Conservation (phyloP, 495 filamentous ascomycete species). For the Coniosporium apollinis region DNA sequence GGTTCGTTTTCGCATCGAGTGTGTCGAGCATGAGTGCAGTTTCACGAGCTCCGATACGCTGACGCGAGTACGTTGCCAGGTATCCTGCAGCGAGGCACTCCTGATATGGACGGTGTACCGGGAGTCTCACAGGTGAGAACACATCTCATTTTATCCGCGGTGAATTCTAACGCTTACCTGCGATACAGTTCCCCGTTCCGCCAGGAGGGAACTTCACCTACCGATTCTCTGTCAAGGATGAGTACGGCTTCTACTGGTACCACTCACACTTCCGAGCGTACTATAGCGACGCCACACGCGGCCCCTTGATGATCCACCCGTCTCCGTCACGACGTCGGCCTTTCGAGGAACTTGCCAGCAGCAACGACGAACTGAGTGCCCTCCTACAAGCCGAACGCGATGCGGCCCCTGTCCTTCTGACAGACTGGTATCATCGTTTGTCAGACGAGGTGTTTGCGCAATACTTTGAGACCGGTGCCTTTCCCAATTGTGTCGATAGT, state of each 20-base stretch:
- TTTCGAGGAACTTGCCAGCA: constrained; percentile 8
- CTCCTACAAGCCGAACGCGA: constrained; percentile 10
- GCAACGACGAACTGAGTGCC: not conserved
- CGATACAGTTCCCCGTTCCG: constrained; percentile 1
- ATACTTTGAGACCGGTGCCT: constrained; percentile 9
- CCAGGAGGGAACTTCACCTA: constrained; percentile 6
- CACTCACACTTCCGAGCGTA: constrained; percentile 5
- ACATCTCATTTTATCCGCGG: not conserved
- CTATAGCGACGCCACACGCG: constrained; percentile 4
- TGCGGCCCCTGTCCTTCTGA: constrained; percentile 19
- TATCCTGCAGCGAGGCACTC: constrained; percentile 5
- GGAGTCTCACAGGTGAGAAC: constrained; percentile 3
- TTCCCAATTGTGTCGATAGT: constrained; percentile 10
- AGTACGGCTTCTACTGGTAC: constrained; percentile 9
- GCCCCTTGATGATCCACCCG: constrained; percentile 5
- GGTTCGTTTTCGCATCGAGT: constrained; percentile 3
- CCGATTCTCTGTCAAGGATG: constrained; percentile 2
- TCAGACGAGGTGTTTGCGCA: constrained; percentile 5
- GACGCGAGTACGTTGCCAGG: not conserved
- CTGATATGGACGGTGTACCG: constrained; percentile 6
- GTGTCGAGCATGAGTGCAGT: too few species aligned
- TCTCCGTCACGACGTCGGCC: constrained; percentile 6
- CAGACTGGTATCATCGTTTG: constrained; percentile 30
- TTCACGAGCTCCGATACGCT: not conserved
- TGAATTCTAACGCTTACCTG: not conserved